phyloP scores from a whole-genome alignment of 1,139 yeast species.

The Scheffersomyces lignicola region DNA sequence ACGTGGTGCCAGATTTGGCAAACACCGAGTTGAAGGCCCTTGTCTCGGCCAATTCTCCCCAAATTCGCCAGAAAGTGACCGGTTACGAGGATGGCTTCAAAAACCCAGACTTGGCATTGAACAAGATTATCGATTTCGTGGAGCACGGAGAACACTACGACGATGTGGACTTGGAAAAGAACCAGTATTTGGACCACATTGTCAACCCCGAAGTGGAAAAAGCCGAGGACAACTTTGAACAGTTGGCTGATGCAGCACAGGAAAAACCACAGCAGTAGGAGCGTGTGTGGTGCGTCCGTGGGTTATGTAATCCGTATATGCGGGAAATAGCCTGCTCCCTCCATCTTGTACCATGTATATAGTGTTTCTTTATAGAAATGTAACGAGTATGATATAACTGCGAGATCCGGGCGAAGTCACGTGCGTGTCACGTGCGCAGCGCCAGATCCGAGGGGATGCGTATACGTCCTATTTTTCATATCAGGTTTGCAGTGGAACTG shows the following conservation, averaged over 20 bases:
- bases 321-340: too few relatives aligned
- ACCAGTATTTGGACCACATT: conserved; percentile 47
- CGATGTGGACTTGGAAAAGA: conserved; percentile 37
- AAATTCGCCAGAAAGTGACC: conserved; percentile 61
- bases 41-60: conserved; percentile 69
- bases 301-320: too few relatives aligned
- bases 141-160: conserved; percentile 62
- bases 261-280: background rate
- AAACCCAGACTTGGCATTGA: conserved; percentile 72
- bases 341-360: conserved; percentile 3
- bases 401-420: background rate
- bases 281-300: too few relatives aligned
- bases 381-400: background rate
- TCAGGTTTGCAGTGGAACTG: too few relatives aligned
- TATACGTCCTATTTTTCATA: background rate
- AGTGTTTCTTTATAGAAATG: background rate
- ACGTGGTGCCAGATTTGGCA: conserved; percentile 69
- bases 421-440: background rate
- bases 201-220: conserved; percentile 24
- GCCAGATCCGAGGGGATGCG: conserved; percentile 3
- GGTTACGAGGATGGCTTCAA: conserved; percentile 74
- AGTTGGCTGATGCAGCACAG: background rate
- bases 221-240: conserved; percentile 6
- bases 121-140: conserved; percentile 72
- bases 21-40: conserved; percentile 62